These are phyloP conservation scores for Vinca minor DNA, from an alignment of 257 asterid species.

Conservation along the genomic window DNA sequence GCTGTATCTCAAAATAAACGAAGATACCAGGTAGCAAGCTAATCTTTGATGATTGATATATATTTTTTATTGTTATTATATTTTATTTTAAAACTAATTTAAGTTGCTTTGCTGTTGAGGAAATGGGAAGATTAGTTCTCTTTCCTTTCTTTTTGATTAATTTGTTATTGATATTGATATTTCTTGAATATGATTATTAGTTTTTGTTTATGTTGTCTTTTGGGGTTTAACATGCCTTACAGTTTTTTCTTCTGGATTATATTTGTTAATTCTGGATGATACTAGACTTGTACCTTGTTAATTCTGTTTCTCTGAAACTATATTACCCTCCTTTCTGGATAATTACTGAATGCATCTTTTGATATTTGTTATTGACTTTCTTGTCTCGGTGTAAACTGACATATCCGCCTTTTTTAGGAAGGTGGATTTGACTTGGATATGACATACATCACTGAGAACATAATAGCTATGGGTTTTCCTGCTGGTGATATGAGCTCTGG, in stretches of 20 bases:
- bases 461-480: slow-evolving; percentile 99
- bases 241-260: too few species aligned
- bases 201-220: neutral
- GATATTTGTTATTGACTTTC: neutral
- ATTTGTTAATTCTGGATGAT: neutral
- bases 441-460: slow-evolving; percentile 99
- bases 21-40: slow-evolving; percentile 78
- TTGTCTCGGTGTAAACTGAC: slow-evolving; percentile 7
- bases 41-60: slow-evolving; percentile 4
- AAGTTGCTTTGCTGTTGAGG: neutral
- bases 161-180: neutral
- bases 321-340: neutral
- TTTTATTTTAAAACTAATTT: too few species aligned
- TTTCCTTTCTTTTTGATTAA: neutral
- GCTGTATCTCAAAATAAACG: slow-evolving; percentile 96
- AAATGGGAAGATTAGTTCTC: neutral
- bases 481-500: slow-evolving; percentile 99
- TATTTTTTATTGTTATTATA: too few species aligned
- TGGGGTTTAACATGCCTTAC: too few species aligned
- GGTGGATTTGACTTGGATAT: slow-evolving; percentile 98
- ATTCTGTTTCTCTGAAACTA: neutral
- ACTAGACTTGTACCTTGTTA: neutral
- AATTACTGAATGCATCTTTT: neutral
- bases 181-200: neutral
- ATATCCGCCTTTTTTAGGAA: slow-evolving; percentile 44